Evolutionary conservation across 2,329 filamentous ascomycete species (phyloP).

Genomic region (Pleoardoris graminearum): DNA sequence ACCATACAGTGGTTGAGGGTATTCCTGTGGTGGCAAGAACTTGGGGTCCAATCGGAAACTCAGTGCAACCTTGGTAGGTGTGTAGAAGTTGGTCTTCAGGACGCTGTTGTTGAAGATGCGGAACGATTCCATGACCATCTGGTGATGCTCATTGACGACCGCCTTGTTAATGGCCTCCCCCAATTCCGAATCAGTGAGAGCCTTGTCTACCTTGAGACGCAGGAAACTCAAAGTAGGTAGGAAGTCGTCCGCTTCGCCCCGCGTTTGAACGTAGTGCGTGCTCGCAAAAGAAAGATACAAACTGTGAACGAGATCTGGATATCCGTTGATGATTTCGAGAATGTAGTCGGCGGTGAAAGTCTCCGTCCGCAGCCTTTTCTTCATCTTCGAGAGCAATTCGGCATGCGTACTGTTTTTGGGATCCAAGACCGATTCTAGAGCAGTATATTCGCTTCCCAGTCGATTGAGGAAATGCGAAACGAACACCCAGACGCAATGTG

Average conservation of each 20-base stretch:
- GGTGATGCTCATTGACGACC: constrained; percentile 81
- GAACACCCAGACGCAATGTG: constrained; percentile 96
- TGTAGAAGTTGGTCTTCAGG: constrained; percentile 97
- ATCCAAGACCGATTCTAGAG: constrained; percentile 80
- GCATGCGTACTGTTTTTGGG: constrained; percentile 80
- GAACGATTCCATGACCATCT: constrained; percentile 98
- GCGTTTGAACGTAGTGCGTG: constrained; percentile 74
- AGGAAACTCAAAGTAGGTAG: constrained; percentile 71
- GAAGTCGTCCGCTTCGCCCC: constrained; percentile 68
- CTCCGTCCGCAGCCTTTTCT: constrained; percentile 91
- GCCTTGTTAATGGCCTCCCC: constrained; percentile 46
- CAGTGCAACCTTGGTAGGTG: constrained; percentile 95
- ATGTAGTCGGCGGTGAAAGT: constrained; percentile 99
- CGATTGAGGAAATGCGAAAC: constrained; percentile 98
- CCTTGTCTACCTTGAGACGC: constrained; percentile 68
- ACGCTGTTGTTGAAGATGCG: constrained; percentile 91
- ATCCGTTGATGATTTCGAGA: constrained; percentile 90
- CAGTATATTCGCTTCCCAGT: constrained; percentile 87
- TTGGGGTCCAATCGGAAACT: constrained; percentile 90
- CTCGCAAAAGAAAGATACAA: constrained; percentile 91
- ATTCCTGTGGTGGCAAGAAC: constrained; percentile 90
- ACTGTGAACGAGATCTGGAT: constrained; percentile 82
- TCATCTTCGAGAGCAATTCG: constrained; percentile 88
- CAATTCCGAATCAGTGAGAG: constrained; percentile 44
- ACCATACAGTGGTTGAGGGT: constrained; percentile 89